These are phyloP conservation scores for Solanum okadae DNA, from an alignment of 257 asterid species.

Conservation along the genomic window DNA sequence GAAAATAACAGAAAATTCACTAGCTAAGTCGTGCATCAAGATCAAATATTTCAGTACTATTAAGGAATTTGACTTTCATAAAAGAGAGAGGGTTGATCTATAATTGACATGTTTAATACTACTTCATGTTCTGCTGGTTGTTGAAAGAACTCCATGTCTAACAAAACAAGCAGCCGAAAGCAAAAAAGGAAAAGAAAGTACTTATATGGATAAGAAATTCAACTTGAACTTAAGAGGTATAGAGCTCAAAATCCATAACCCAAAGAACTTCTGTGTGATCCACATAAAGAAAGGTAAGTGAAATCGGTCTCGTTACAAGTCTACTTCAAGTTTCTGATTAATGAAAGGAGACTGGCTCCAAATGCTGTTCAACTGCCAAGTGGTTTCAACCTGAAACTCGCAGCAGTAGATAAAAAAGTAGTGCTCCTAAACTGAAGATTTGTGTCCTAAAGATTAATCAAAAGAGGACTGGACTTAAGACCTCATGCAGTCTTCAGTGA, in stretches of 20 bases:
- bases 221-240: not conserved
- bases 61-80: not conserved
- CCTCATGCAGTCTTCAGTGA: not conserved
- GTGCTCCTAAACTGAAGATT: not conserved
- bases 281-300: not conserved
- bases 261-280: not conserved
- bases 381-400: not conserved
- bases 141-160: not conserved
- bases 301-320: not conserved
- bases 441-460: not conserved
- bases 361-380: not conserved
- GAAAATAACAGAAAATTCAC: not conserved
- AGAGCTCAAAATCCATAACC: not conserved
- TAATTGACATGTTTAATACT: not conserved
- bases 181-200: not conserved
- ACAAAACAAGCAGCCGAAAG: not conserved
- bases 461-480: not conserved
- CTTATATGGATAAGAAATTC: not conserved
- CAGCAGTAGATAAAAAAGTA: not conserved
- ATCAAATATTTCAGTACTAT: not conserved
- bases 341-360: not conserved
- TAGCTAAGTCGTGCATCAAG: not conserved
- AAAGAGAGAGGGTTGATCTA: not conserved
- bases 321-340: not conserved
- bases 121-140: not conserved